Conservation (phyloP, 371 early-diverging fungal genomes). For the Mortierella sp. region DNA sequence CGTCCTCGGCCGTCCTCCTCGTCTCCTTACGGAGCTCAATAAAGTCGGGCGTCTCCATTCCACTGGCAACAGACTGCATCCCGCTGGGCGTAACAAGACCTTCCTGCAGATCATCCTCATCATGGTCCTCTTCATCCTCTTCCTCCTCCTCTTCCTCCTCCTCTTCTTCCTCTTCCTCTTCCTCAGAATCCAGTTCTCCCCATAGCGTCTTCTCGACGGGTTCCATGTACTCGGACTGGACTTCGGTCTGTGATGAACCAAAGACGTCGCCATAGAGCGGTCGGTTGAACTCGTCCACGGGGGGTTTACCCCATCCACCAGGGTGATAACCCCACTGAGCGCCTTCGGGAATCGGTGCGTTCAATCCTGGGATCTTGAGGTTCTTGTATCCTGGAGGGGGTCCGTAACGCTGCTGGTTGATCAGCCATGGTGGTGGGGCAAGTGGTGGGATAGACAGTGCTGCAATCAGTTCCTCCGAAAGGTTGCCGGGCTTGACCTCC, state of each 20-base stretch:
- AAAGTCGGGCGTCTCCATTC: slow-evolving; percentile 93
- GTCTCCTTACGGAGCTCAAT: slow-evolving; percentile 92
- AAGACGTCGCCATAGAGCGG: slow-evolving; percentile 98
- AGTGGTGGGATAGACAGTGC: slow-evolving; percentile 94
- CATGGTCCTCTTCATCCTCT: slow-evolving; percentile 64
- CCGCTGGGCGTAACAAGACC: slow-evolving; percentile 94
- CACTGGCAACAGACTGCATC: slow-evolving; percentile 81
- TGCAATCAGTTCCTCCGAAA: slow-evolving; percentile 88
- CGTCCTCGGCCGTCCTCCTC: slow-evolving; percentile 51
- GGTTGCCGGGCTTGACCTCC: slow-evolving; percentile 89
- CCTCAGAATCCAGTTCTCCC: slow-evolving; percentile 87
- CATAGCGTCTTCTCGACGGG: slow-evolving; percentile 82
- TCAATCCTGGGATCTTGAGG: slow-evolving; percentile 95
- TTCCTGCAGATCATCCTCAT: slow-evolving; percentile 65
- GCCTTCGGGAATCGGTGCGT: slow-evolving; percentile 97
- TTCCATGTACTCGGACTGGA: slow-evolving; percentile 65
- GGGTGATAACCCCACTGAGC: slow-evolving; percentile 99
- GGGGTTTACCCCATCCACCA: slow-evolving; percentile 98
- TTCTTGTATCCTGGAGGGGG: slow-evolving; percentile 97
- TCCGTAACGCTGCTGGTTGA: slow-evolving; percentile 99
- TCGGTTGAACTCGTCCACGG: slow-evolving; percentile 95
- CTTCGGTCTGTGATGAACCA: slow-evolving; percentile 70
- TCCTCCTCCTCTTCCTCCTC: slow-evolving; percentile 73
- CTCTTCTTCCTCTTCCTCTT: slow-evolving; percentile 78
- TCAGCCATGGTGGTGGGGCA: slow-evolving; percentile 98